Evolutionary conservation across 1,284 basidiomycete species (phyloP).

Genomic region (Microbotryum saponariae): DNA sequence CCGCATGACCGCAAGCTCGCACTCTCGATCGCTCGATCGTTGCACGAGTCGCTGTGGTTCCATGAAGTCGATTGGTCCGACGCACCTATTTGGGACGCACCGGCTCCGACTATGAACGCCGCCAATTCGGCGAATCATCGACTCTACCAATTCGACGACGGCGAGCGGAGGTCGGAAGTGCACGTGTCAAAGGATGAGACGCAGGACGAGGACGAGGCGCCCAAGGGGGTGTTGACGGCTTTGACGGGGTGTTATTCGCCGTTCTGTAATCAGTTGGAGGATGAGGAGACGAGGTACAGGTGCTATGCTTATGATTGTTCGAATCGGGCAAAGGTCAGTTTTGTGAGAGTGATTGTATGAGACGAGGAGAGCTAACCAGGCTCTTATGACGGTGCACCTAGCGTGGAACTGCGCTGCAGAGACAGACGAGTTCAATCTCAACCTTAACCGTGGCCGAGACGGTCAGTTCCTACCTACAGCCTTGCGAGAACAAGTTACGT

Average conservation of each 20-base stretch:
- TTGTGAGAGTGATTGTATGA: background rate
- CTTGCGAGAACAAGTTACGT: background rate
- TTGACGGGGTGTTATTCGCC: conserved; percentile 54
- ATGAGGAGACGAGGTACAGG: conserved; percentile 13
- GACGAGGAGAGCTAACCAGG: too few species aligned
- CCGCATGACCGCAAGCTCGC: conserved; percentile 69
- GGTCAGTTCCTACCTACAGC: background rate
- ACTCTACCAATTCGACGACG: conserved; percentile 38
- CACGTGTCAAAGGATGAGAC: background rate
- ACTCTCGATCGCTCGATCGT: conserved; percentile 72
- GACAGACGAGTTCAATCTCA: background rate
- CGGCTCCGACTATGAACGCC: conserved; percentile 52
- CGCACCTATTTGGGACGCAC: background rate
- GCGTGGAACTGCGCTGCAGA: background rate
- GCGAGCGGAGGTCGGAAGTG: conserved; percentile 43
- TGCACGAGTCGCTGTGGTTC: conserved; percentile 89
- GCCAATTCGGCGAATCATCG: conserved; percentile 46
- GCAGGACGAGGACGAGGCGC: conserved; percentile 57
- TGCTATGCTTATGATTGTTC: conserved; percentile 56
- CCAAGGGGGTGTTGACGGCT: conserved; percentile 70
- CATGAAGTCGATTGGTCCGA: conserved; percentile 62
- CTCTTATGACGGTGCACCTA: conserved; percentile 25
- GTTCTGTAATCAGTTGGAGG: conserved; percentile 59
- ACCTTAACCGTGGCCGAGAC: conserved; percentile 4
- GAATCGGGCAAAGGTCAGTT: conserved; percentile 47